Evolutionary conservation across 768 basidiomycete species (phyloP).

Genomic region (Cantharellus anzutake): DNA sequence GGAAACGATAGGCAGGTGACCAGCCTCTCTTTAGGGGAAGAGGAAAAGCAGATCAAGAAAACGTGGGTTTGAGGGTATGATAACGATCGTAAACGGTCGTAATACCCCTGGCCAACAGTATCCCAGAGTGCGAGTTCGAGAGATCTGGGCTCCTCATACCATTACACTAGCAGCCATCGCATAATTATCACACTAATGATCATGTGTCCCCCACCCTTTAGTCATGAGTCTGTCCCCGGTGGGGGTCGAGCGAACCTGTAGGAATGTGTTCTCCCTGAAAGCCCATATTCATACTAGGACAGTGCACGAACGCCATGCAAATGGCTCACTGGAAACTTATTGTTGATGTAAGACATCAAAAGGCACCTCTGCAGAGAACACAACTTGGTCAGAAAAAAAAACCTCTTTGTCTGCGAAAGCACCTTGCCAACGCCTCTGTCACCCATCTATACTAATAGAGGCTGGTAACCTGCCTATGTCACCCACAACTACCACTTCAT

Average conservation of each 20-base stretch:
- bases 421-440: constrained; percentile 99
- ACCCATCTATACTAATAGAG: no score
- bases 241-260: no score
- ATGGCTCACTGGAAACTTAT: constrained; percentile 98
- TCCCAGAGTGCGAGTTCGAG: constrained; percentile 97
- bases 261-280: constrained; percentile 11
- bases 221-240: no score
- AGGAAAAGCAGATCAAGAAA: constrained; percentile 99
- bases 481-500: no score
- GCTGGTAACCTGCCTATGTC: no score
- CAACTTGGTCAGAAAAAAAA: neutral
- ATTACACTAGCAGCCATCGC: constrained; percentile 98
- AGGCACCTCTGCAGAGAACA: constrained; percentile 80
- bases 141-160: constrained; percentile 97
- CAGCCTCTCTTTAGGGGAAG: no score
- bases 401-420: constrained; percentile 13
- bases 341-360: constrained; percentile 91
- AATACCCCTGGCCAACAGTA: constrained; percentile 99
- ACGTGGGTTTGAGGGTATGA: constrained; percentile 99
- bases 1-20: constrained; percentile 90
- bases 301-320: constrained; percentile 75
- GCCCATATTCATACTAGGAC: constrained; percentile 3
- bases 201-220: neutral
- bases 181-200: constrained; percentile 86
- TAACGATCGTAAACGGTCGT: constrained; percentile 89